phyloP scores from a whole-genome alignment of 345 rosid genomes.

The Ailanthus altissimus region DNA sequence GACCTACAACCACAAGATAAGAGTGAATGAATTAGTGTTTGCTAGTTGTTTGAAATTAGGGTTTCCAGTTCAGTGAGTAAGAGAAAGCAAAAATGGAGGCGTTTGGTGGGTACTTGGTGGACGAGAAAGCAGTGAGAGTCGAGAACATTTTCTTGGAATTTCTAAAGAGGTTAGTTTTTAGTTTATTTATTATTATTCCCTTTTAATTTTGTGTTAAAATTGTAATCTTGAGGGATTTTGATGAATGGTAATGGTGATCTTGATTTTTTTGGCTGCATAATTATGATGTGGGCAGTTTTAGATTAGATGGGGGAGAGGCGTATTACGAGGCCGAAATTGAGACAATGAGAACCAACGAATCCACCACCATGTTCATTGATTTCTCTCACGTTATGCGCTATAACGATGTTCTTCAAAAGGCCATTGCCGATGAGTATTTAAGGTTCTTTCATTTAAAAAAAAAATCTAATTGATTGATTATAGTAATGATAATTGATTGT shows the following conservation, averaged over 20 bases:
- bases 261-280: not conserved
- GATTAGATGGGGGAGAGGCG: slow-evolving; percentile 47
- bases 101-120: slow-evolving; percentile 66
- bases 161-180: slow-evolving; percentile 61
- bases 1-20: not conserved
- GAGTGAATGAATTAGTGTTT: not conserved
- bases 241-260: not conserved
- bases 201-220: not conserved
- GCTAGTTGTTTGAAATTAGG: not conserved
- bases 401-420: slow-evolving; percentile 77
- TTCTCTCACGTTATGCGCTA: slow-evolving; percentile 85
- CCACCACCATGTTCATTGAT: slow-evolving; percentile 81
- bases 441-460: slow-evolving; percentile 39
- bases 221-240: not conserved
- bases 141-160: slow-evolving; percentile 88
- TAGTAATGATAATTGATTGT: not conserved
- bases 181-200: not conserved
- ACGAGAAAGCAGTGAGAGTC: slow-evolving; percentile 79
- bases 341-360: slow-evolving; percentile 66
- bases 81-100: slow-evolving; percentile 50
- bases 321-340: slow-evolving; percentile 75
- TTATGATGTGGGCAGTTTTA: slow-evolving; percentile 48
- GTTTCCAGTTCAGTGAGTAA: not conserved
- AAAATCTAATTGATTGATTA: not conserved
- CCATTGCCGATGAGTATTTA: slow-evolving; percentile 79